Base-by-base conservation (phyloP, 2,329 filamentous ascomycete genomes). In the Alternaria triticimaculans region DNA sequence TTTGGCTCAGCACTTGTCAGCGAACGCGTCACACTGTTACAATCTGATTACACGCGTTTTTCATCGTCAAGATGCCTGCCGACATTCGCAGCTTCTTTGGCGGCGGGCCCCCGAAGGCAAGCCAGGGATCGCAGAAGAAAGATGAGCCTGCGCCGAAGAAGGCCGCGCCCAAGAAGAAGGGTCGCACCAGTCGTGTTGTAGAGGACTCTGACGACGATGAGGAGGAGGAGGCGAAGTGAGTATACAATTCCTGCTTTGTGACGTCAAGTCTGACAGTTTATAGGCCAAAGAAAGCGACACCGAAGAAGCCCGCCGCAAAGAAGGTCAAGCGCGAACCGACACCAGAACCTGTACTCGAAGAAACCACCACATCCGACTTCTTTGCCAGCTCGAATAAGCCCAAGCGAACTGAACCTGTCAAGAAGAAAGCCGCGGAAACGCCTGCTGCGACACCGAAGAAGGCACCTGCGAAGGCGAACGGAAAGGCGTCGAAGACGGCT, bases 61-160 rank as follows among this genome's bases (percentile, higher is more conserved):
- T 23, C 48, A 55, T 48, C 3, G 15, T 28, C 18, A 62, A 37
- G n/a, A 97, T 97, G 94, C 89, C 94, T 58, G 77, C 86, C 67
- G 95, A 98, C 81, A 98, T 97, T 75, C 88, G 94, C 76, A 93
- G 86, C 72, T 98, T 97, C 82, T 97, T 98, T 83, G 89, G 91
- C 59, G 89, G 91, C 68, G 95, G 94, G 15, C 60, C 60, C 65
- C 94, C 94, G 80, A 84, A 86, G 71, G 82, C 86, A 82, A 76
- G 68, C 68, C 74, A 78, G 67, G 68, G 64, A 44, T 69, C 71
- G 28, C 71, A 70, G 63, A 76, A 78, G 68, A 77, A 77, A 57
- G 72, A 70, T 26, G 75, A 77, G 56, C 59, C 72, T 69, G 72
- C 75, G 57, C 64, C 76, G 33, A 77, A 79, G 73, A 76, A 84